A percentile compares a stretch with the other conserved stretches of the same genome.
These are phyloP conservation scores for Kalmanozyma brasiliensis DNA, from an alignment of 1,284 basidiomycete genomes.

Conservation along the genomic window DNA sequence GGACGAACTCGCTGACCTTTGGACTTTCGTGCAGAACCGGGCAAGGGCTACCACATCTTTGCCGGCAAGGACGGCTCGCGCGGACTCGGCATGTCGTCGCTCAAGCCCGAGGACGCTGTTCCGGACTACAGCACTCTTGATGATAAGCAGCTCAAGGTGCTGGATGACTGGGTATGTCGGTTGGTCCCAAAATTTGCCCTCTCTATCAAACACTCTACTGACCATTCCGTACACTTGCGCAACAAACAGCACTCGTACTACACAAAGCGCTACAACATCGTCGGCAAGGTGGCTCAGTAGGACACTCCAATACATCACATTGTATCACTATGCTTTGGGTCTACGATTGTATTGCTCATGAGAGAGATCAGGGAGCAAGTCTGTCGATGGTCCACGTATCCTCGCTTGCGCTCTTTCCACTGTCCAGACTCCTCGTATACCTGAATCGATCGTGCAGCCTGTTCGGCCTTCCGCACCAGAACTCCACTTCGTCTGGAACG, in stretches of 20 bases:
- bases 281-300: conserved; percentile 56
- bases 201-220: too few species aligned
- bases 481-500: conserved; percentile 79
- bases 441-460: conserved; percentile 64
- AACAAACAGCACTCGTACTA: conserved; percentile 63
- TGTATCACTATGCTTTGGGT: too few species aligned
- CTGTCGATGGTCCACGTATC: conserved; percentile 55
- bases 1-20: not conserved
- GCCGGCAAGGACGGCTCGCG: conserved; percentile 83
- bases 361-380: conserved; percentile 46
- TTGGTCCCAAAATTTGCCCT: not conserved
- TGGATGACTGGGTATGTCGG: conserved; percentile 81
- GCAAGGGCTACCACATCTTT: conserved; percentile 70
- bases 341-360: too few species aligned
- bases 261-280: conserved; percentile 67
- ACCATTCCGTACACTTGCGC: too few species aligned
- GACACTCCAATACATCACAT: not conserved
- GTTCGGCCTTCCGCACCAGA: conserved; percentile 64
- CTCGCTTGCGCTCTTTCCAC: conserved; percentile 14
- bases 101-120: conserved; percentile 87
- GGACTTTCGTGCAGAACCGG: conserved; percentile 32
- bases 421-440: conserved; percentile 46
- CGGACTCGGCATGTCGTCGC: conserved; percentile 76
- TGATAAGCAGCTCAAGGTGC: conserved; percentile 80
- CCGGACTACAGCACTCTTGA: conserved; percentile 84